phyloP scores from a whole-genome alignment of 805 yeast genomes.

The Wickerhamiella galacta region DNA sequence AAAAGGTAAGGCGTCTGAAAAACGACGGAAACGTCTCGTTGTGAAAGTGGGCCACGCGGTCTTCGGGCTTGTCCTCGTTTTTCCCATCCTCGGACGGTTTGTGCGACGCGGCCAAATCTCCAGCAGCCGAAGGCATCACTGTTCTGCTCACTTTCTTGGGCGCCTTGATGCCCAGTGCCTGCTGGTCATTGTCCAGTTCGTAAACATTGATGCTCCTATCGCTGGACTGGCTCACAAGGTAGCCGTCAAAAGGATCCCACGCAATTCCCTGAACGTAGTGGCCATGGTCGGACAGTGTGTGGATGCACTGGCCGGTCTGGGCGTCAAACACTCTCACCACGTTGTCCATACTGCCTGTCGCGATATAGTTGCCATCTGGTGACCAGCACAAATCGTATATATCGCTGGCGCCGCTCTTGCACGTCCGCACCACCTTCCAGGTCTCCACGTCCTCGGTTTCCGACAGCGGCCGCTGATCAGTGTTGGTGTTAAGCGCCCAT shows the following conservation, averaged over 20 bases:
- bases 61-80: neutral
- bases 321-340: constrained; percentile 51
- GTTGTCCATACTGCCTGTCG: constrained; percentile 90
- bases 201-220: constrained; percentile 73
- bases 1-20: constrained; percentile 68
- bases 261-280: constrained; percentile 92
- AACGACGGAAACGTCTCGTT: constrained; percentile 82
- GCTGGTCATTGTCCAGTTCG: constrained; percentile 20
- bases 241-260: constrained; percentile 82
- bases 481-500: constrained; percentile 42
- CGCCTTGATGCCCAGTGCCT: too few species aligned
- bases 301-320: constrained; percentile 37
- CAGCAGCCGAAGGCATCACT: too few species aligned
- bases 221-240: constrained; percentile 73
- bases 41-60: constrained; percentile 24
- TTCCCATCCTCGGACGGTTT: neutral
- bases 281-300: constrained; percentile 52
- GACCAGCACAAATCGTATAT: constrained; percentile 90
- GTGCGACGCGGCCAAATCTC: neutral
- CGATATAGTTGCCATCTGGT: constrained; percentile 57
- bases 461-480: constrained; percentile 42
- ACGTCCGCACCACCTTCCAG: constrained; percentile 43
- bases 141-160: too few species aligned
- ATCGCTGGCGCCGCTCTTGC: constrained; percentile 43
- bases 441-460: constrained; percentile 34